Evolutionary conservation across 139 green algal species (phyloP), one percentile per base, ranked within the genome.

Genomic region (Closterium sp.): DNA sequence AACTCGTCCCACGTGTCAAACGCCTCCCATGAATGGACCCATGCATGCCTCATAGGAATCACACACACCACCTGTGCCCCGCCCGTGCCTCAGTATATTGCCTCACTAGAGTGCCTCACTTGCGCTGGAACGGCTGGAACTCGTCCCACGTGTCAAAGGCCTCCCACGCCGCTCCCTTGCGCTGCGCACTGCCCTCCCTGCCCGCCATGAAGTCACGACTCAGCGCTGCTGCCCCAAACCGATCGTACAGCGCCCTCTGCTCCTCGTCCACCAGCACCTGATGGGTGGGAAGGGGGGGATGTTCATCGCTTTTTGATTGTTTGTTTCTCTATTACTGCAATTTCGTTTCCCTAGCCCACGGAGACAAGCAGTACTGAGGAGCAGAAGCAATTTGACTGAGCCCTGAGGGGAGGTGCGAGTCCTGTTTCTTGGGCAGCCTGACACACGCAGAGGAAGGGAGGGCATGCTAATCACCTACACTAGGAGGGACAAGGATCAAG

Each of bases 1-100:
- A 93, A 93, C 87, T 93, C 91, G 86, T 93, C 91, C 91, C 91
- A 93, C 50, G 31, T 90, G 62, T 93, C 90, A 73, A 73, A 93
- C 19, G 87, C 90, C 29, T 86, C 90, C 87, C 32, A 50, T 7
- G 45, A 70, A n/a, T n/a, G n/a, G n/a, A n/a, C n/a, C n/a, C n/a
- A n/a, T n/a, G n/a, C n/a, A n/a, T n/a, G n/a, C n/a, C n/a, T n/a
- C n/a, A n/a, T n/a, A n/a, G n/a, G 1, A 5, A 70, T 6, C 29
- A 30, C n/a, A n/a, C 85, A 3, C 34, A 38, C 28, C 31, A 6
- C 10, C 24, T 9, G 2, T 62, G 29, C 62, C n/a, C 30, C 86
- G 2, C n/a, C 86, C 86, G 2, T 89, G 32, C 32, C 32, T 38
- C 32, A 38, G 2, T 38, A 3, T 2, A 3, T 3, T 38, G 32